A percentile compares a stretch with the other conserved stretches of the same genome.
Evolutionary conservation across 1,284 basidiomycete genomes (phyloP).

Genomic region (Lignosus rhinocerotis): DNA sequence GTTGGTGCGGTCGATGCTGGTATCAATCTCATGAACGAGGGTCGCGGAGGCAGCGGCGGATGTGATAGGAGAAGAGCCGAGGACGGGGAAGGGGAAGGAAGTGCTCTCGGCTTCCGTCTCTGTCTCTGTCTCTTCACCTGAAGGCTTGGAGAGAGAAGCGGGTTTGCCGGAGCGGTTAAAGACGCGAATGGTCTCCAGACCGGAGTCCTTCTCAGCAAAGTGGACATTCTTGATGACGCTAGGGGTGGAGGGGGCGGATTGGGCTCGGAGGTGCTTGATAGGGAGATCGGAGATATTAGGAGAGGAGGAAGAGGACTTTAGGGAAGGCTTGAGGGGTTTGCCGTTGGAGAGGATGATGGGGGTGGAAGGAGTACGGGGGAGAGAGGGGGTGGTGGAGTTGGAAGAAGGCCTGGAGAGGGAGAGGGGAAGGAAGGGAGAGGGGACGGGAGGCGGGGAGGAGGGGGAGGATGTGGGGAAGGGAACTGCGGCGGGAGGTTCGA

Average conservation of each 20-base stretch:
- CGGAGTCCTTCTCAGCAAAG: conserved; percentile 68
- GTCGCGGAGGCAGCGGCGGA: conserved; percentile 19
- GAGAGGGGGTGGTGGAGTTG: conserved; percentile 20
- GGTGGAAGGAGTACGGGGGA: conserved; percentile 32
- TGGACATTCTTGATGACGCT: conserved; percentile 83
- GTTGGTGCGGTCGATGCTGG: conserved; percentile 36
- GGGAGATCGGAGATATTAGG: conserved; percentile 55
- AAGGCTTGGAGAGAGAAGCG: conserved; percentile 58
- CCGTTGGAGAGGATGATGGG: conserved; percentile 76
- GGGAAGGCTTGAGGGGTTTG: conserved; percentile 86
- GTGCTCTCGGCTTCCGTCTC: conserved; percentile 62
- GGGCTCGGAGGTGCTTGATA: conserved; percentile 44
- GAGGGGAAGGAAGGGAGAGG: conserved; percentile 25
- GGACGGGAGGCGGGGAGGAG: conserved; percentile 18
- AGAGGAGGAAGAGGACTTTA: conserved; percentile 71
- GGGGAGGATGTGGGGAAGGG: conserved; percentile 38
- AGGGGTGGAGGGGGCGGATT: conserved; percentile 74
- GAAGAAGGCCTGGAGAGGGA: conserved; percentile 14
- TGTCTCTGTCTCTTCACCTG: conserved; percentile 78
- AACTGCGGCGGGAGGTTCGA: conserved; percentile 25
- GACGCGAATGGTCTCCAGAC: conserved; percentile 81
- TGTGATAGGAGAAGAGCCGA: conserved; percentile 20
- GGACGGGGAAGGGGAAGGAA: conserved; percentile 29
- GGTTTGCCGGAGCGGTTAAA: conserved; percentile 86
- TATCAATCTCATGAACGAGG: conserved; percentile 45